Conservation (phyloP, 2,329 filamentous ascomycete species). For the Cladosporium velox region DNA sequence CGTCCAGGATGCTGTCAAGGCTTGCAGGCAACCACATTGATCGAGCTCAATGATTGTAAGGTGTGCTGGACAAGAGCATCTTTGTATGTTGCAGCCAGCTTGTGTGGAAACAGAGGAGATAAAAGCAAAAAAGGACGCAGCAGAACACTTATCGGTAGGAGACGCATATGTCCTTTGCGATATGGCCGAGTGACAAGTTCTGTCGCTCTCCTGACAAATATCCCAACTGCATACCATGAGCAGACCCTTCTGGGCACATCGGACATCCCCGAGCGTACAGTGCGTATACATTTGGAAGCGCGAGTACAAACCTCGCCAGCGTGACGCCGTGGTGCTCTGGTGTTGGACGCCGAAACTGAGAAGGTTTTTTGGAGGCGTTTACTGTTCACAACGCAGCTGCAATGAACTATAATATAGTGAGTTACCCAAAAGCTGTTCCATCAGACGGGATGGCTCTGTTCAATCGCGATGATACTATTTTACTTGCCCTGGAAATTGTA, state of each 20-base stretch:
- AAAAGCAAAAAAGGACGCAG: neutral
- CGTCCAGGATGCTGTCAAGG: neutral
- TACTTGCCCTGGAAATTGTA: neutral
- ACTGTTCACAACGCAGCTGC: neutral
- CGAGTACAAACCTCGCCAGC: constrained; percentile 9
- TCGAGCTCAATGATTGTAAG: neutral
- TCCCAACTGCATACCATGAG: neutral
- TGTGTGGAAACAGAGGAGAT: neutral
- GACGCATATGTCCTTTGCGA: neutral
- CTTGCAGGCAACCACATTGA: neutral
- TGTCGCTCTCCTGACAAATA: neutral
- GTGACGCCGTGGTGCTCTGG: constrained; percentile 4
- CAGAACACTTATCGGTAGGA: neutral
- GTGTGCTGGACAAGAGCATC: neutral
- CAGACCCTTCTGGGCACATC: neutral
- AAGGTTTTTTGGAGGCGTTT: neutral
- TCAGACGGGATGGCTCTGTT: neutral
- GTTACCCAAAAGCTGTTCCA: neutral
- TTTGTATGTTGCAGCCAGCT: neutral
- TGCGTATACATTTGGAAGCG: neutral
- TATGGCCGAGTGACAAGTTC: neutral
- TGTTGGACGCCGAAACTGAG: neutral
- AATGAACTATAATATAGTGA: neutral
- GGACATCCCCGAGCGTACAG: neutral
- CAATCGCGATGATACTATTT: neutral